Conservation (phyloP, 2,329 filamentous ascomycete species). For the Purpureocillium takamizusanense region DNA sequence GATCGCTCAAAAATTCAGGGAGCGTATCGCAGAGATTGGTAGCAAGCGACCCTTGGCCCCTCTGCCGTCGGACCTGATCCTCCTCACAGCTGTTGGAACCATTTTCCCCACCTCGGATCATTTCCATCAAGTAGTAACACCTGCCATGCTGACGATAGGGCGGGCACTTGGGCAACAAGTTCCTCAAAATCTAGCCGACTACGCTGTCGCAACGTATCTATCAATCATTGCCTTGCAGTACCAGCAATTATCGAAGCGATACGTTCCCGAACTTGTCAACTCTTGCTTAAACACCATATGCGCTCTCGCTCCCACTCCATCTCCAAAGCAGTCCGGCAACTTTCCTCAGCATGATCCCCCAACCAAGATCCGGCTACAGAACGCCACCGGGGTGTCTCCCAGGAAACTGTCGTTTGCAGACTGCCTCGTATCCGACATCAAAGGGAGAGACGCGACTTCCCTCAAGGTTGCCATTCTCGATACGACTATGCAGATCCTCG, state of each 20-base stretch:
- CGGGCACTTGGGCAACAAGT: conserved; percentile 75
- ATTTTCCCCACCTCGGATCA: conserved; percentile 95
- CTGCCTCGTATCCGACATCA: conserved; percentile 30
- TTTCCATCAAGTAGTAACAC: conserved; percentile 91
- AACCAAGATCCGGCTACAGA: conserved; percentile 38
- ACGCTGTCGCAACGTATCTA: conserved; percentile 69
- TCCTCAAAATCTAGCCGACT: conserved; percentile 55
- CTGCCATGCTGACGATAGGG: conserved; percentile 75
- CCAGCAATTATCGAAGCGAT: conserved; percentile 74
- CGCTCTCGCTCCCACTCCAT: conserved; percentile 50
- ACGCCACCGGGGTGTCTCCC: conserved; percentile 27
- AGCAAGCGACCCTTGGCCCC: conserved; percentile 39
- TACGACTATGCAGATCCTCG: conserved; percentile 57
- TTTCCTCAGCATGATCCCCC: conserved; percentile 55
- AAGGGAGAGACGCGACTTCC: conserved; percentile 20
- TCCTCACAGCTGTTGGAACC: conserved; percentile 74
- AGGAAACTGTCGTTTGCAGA: conserved; percentile 53
- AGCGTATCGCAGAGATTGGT: conserved; percentile 54
- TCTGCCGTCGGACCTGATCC: conserved; percentile 62
- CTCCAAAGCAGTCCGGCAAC: conserved; percentile 35
- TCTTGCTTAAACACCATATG: conserved; percentile 69
- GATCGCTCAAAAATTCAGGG: conserved; percentile 68
- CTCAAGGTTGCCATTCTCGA: conserved; percentile 51
- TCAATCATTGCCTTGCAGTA: conserved; percentile 73
- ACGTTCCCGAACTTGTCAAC: conserved; percentile 80